Percentiles rank a stretch among this genome's conserved stretches.
phyloP scores from a whole-genome alignment of 805 yeast species.

The Scheffersomyces spartinae region DNA sequence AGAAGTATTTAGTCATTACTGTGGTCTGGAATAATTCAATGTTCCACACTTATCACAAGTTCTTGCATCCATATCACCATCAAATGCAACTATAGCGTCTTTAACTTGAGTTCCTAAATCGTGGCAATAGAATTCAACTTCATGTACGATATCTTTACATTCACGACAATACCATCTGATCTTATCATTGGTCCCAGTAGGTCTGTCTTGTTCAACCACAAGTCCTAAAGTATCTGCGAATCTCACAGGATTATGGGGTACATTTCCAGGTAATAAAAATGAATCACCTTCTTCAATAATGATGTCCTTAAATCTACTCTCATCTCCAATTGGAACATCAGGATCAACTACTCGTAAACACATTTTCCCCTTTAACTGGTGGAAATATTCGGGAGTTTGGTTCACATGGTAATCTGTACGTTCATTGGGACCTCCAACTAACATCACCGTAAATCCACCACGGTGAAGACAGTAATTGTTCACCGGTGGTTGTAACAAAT shows the following conservation, averaged over 20 bases:
- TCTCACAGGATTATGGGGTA: constrained; percentile 85
- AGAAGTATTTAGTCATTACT: constrained; percentile 10
- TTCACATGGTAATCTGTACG: constrained; percentile 89
- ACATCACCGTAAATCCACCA: constrained; percentile 89
- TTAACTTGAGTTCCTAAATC: constrained; percentile 90
- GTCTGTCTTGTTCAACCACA: constrained; percentile 89
- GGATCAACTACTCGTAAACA: constrained; percentile 65
- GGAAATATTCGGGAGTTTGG: constrained; percentile 91
- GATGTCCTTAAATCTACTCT: constrained; percentile 63
- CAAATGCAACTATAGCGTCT: constrained; percentile 65
- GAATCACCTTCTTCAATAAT: constrained; percentile 77
- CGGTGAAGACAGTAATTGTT: constrained; percentile 83
- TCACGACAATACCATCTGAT: constrained; percentile 80
- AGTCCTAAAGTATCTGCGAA: constrained; percentile 79
- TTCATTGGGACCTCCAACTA: constrained; percentile 90
- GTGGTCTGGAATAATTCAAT: constrained; percentile 55
- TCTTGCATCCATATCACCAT: constrained; percentile 46
- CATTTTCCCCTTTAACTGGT: constrained; percentile 82
- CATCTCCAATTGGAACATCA: no score
- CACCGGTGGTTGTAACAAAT: constrained; percentile 81
- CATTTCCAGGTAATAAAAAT: constrained; percentile 73
- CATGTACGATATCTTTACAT: constrained; percentile 57
- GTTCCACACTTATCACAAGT: constrained; percentile 72
- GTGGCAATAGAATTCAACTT: constrained; percentile 57
- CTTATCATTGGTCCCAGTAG: constrained; percentile 55